Conservation (phyloP, 257 asterid species). For the Solanum acaule region DNA sequence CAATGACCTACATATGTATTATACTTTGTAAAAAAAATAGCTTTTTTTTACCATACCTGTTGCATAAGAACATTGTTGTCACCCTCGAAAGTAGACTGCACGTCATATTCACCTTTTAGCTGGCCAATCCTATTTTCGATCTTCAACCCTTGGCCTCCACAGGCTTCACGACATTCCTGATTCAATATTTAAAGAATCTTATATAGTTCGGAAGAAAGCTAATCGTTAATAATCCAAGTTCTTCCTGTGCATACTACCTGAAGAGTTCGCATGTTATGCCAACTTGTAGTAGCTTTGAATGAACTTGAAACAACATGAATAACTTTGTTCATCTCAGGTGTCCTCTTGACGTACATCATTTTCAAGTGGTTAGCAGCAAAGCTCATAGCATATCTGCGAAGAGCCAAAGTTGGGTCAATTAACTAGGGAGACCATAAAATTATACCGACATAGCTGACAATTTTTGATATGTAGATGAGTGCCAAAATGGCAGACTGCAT, state of each 20-base stretch:
- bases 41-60: constrained; percentile 41
- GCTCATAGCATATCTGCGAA: constrained; percentile 82
- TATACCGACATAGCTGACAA: not conserved
- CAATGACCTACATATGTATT: not conserved
- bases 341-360: constrained; percentile 58
- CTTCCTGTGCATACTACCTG: constrained; percentile 41
- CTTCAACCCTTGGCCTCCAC: constrained; percentile 97
- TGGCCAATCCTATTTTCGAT: constrained; percentile 94
- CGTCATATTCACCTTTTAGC: constrained; percentile 85
- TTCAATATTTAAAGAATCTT: not conserved
- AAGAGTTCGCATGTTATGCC: constrained; percentile 98
- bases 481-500: not conserved
- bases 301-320: constrained; percentile 92
- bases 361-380: constrained; percentile 73
- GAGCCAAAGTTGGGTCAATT: not conserved
- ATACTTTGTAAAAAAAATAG: not conserved
- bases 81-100: constrained; percentile 96
- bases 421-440: not conserved
- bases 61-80: constrained; percentile 98
- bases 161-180: constrained; percentile 97
- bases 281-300: constrained; percentile 69
- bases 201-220: constrained; percentile 5
- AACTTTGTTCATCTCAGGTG: constrained; percentile 69
- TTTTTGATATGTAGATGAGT: not conserved
- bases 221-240: not conserved